A percentile compares a stretch with the other conserved stretches of the same genome.
These are phyloP conservation scores for Agaricus blazei DNA, from an alignment of 768 basidiomycete species.

Conservation along the genomic window DNA sequence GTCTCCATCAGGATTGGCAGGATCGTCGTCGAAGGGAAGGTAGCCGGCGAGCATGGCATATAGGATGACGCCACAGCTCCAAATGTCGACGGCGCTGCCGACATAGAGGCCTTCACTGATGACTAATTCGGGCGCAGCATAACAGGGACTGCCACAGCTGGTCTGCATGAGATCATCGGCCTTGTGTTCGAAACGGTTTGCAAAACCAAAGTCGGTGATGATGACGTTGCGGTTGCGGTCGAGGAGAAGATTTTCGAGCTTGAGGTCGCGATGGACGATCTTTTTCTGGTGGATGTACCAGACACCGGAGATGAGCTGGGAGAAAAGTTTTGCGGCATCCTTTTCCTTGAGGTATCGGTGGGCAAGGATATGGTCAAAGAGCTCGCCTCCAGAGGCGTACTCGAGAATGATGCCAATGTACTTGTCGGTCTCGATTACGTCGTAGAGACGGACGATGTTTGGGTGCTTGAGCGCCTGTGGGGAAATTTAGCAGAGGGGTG, in stretches of 20 bases:
- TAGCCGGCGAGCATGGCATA: constrained; percentile 98
- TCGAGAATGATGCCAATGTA: constrained; percentile 99
- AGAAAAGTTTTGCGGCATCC: constrained; percentile 93
- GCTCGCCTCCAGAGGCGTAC: constrained; percentile 96
- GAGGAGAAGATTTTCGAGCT: constrained; percentile 95
- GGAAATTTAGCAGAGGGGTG: constrained; percentile 14
- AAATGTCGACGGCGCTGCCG: constrained; percentile 96
- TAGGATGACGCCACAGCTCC: constrained; percentile 93
- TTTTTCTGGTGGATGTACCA: constrained; percentile 99
- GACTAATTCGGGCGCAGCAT: constrained; percentile 97
- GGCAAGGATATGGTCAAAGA: constrained; percentile 98
- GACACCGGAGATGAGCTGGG: constrained; percentile 96
- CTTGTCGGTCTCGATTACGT: constrained; percentile 99
- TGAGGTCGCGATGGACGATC: constrained; percentile 98
- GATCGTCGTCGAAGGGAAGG: constrained; percentile 99
- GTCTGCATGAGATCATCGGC: constrained; percentile 98
- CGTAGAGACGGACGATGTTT: constrained; percentile 96
- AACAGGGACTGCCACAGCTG: constrained; percentile 94
- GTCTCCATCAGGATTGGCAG: constrained; percentile 96
- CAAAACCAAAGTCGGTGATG: constrained; percentile 99
- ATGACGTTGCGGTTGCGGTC: constrained; percentile 98
- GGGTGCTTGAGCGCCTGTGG: constrained; percentile 88
- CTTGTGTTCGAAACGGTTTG: constrained; percentile 93
- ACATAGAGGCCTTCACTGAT: constrained; percentile 97
- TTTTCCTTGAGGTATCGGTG: constrained; percentile 94